phyloP scores from a whole-genome alignment of 2,329 filamentous ascomycete species.

The Cytospora paraplurivora region DNA sequence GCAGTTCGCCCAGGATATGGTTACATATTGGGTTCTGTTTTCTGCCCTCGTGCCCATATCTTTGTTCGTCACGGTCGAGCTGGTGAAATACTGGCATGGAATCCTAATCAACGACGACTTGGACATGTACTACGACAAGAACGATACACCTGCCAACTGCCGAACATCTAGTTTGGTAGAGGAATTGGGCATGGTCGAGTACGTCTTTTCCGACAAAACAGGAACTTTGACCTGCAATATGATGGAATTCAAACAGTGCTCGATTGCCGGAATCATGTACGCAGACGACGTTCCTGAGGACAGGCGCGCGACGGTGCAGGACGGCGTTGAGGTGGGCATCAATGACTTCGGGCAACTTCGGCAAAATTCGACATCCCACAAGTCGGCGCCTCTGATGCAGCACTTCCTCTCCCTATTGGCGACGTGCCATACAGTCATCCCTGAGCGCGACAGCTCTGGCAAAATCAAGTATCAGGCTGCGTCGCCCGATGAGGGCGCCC shows the following conservation, averaged over 20 bases:
- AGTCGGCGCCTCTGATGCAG: constrained; percentile 57
- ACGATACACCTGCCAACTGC: constrained; percentile 92
- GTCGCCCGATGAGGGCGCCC: constrained; percentile 94
- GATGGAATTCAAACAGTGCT: constrained; percentile 98
- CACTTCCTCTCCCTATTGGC: constrained; percentile 87
- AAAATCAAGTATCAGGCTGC: constrained; percentile 97
- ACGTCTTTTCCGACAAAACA: constrained; percentile 98
- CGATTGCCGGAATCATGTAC: constrained; percentile 92
- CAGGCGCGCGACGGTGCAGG: constrained; percentile 74
- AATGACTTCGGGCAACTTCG: constrained; percentile 79
- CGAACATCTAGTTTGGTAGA: constrained; percentile 95
- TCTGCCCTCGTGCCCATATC: constrained; percentile 96
- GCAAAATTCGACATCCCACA: constrained; percentile 65
- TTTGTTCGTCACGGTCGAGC: constrained; percentile 93
- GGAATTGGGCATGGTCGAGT: constrained; percentile 96
- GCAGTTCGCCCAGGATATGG: constrained; percentile 90
- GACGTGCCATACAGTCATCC: constrained; percentile 96
- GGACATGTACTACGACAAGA: constrained; percentile 96
- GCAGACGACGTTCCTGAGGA: constrained; percentile 91
- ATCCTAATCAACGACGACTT: constrained; percentile 96
- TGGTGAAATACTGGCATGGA: constrained; percentile 98
- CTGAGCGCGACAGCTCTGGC: constrained; percentile 75
- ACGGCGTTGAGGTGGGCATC: constrained; percentile 76
- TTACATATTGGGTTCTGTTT: constrained; percentile 98
- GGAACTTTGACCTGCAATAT: constrained; percentile 96